These are phyloP conservation scores for Primulina eburnea DNA, from an alignment of 257 asterid species.

Conservation along the genomic window DNA sequence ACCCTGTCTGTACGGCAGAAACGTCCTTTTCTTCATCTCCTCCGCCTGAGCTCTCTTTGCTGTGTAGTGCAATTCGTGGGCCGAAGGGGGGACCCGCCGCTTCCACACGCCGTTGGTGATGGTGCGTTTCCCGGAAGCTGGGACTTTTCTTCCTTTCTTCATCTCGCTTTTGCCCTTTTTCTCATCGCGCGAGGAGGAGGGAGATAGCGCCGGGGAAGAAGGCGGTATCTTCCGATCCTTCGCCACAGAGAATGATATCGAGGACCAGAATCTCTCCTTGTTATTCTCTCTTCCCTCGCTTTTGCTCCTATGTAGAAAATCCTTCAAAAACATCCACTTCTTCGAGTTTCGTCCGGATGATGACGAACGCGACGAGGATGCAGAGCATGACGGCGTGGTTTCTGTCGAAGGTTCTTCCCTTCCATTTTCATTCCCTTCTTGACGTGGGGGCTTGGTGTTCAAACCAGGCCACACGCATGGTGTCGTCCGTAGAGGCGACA, in stretches of 20 bases:
- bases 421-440: slow-evolving; percentile 24
- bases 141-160: slow-evolving; percentile 26
- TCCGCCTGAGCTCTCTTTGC: slow-evolving; percentile 90
- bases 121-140: slow-evolving; percentile 38
- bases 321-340: slow-evolving; percentile 62
- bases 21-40: slow-evolving; percentile 97
- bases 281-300: slow-evolving; percentile 48
- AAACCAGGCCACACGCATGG: slow-evolving; percentile 29
- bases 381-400: slow-evolving; percentile 60
- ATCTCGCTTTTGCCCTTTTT: slow-evolving; percentile 28
- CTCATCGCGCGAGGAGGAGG: slow-evolving; percentile 49
- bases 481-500: slow-evolving; percentile 46
- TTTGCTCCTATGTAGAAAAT: slow-evolving; percentile 52
- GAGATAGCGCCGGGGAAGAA: slow-evolving; percentile 34
- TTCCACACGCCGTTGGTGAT: slow-evolving; percentile 50
- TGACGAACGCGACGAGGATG: slow-evolving; percentile 58
- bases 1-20: slow-evolving; percentile 85
- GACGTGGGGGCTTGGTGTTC: not conserved
- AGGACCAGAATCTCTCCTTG: slow-evolving; percentile 59
- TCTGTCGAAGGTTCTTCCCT: slow-evolving; percentile 32
- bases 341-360: slow-evolving; percentile 60
- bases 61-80: slow-evolving; percentile 88
- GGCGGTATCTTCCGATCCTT: slow-evolving; percentile 38
- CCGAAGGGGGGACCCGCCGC: slow-evolving; percentile 53
- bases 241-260: slow-evolving; percentile 44